phyloP scores from a whole-genome alignment of 495 filamentous ascomycete species.

The Penicilliopsis zonata region DNA sequence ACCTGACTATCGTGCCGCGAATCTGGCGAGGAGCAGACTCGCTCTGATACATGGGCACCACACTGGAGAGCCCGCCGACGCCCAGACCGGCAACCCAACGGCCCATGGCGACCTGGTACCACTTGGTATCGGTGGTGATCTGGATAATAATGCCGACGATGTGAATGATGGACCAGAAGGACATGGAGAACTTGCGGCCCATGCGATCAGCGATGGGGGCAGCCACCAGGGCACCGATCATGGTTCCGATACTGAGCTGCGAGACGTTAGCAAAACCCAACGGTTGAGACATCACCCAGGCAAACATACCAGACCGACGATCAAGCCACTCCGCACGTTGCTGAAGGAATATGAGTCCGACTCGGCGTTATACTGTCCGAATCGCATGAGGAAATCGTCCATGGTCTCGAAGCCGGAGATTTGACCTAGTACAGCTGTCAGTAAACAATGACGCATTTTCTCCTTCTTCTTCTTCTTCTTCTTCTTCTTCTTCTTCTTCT shows the following conservation, averaged over 20 bases:
- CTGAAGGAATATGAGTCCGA: constrained; percentile 33
- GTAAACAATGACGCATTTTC: too few relatives aligned
- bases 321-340: constrained; percentile 43
- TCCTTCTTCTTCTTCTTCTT: constrained; percentile 6
- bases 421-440: constrained; percentile 25
- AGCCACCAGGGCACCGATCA: constrained; percentile 54
- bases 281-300: neutral
- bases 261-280: constrained; percentile 3
- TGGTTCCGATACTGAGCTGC: constrained; percentile 51
- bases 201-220: constrained; percentile 43
- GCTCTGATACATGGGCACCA: constrained; percentile 63
- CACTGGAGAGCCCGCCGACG: constrained; percentile 58
- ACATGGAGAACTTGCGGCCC: constrained; percentile 40
- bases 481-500: neutral
- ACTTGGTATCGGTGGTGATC: constrained; percentile 41
- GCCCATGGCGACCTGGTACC: constrained; percentile 42
- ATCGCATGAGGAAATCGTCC: constrained; percentile 36
- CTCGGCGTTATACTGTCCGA: constrained; percentile 24
- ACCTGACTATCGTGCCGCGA: constrained; percentile 52
- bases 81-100: constrained; percentile 54
- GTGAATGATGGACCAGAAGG: constrained; percentile 48
- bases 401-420: constrained; percentile 52
- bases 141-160: constrained; percentile 60
- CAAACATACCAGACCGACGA: constrained; percentile 39
- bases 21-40: constrained; percentile 55